A percentile compares a stretch with the other conserved stretches of the same genome.
phyloP scores from a whole-genome alignment of 805 yeast species.

The Yamadazyma laniorum region DNA sequence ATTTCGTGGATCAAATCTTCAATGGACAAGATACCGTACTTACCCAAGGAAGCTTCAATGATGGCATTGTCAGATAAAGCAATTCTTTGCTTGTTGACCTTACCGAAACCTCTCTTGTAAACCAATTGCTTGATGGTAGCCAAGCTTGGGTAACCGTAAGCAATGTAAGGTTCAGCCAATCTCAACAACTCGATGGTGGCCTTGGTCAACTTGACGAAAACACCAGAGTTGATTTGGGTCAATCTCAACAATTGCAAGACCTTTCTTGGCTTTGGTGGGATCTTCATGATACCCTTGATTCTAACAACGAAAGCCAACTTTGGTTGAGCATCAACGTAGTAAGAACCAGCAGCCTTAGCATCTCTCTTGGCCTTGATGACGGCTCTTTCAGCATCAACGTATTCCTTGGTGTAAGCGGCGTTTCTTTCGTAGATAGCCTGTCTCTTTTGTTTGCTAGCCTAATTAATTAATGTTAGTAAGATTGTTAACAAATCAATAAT shows the following conservation, averaged over 20 bases:
- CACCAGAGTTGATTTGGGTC: constrained; percentile 93
- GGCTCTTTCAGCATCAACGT: constrained; percentile 89
- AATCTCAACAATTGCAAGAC: constrained; percentile 91
- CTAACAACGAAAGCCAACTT: constrained; percentile 94
- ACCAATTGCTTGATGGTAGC: constrained; percentile 88
- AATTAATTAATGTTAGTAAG: too few relatives aligned
- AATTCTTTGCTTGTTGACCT: constrained; percentile 94
- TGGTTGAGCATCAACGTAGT: constrained; percentile 93
- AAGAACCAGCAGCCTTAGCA: constrained; percentile 90
- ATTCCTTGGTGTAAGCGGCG: constrained; percentile 94
- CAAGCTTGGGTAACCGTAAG: constrained; percentile 96
- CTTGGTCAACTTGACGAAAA: constrained; percentile 91
- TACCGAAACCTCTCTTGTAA: constrained; percentile 98
- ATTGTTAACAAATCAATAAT: constrained; percentile 31
- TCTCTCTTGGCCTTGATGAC: constrained; percentile 84
- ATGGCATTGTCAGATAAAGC: constrained; percentile 84
- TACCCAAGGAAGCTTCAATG: constrained; percentile 84
- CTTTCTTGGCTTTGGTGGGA: constrained; percentile 99
- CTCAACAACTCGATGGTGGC: constrained; percentile 90
- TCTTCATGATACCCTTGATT: constrained; percentile 99
- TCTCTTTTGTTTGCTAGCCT: constrained; percentile 51
- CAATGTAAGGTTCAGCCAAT: constrained; percentile 94
- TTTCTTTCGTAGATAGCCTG: constrained; percentile 86
- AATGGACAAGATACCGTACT: constrained; percentile 87
- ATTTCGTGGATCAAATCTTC: constrained; percentile 97